These are phyloP conservation scores for Hypoxylon fuscum DNA, from an alignment of 495 filamentous ascomycete species.

Conservation along the genomic window DNA sequence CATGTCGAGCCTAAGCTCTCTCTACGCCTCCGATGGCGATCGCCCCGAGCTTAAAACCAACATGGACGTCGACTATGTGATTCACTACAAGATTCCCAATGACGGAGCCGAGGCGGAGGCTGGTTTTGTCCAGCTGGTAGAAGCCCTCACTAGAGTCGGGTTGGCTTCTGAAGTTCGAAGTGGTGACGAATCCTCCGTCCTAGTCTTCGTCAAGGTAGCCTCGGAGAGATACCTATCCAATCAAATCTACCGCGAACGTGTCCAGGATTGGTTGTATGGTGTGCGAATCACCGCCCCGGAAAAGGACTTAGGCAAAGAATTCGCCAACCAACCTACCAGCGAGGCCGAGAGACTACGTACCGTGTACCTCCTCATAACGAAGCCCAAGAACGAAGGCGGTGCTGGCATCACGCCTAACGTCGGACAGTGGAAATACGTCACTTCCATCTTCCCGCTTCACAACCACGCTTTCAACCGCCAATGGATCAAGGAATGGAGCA, in stretches of 20 bases:
- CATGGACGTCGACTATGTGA: slow-evolving; percentile 86
- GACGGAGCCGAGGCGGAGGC: slow-evolving; percentile 71
- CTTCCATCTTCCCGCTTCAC: slow-evolving; percentile 87
- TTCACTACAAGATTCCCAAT: slow-evolving; percentile 76
- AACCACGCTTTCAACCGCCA: slow-evolving; percentile 85
- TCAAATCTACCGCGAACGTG: slow-evolving; percentile 75
- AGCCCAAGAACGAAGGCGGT: slow-evolving; percentile 81
- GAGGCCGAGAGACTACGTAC: slow-evolving; percentile 90
- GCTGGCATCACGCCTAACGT: slow-evolving; percentile 86
- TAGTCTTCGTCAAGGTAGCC: slow-evolving; percentile 84
- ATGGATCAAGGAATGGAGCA: slow-evolving; percentile 91
- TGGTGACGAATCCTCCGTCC: slow-evolving; percentile 76
- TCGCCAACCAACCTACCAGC: slow-evolving; percentile 74
- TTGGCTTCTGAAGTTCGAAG: slow-evolving; percentile 85
- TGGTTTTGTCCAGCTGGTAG: slow-evolving; percentile 78
- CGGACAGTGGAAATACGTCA: slow-evolving; percentile 86
- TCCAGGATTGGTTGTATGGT: slow-evolving; percentile 96
- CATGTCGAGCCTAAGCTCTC: slow-evolving; percentile 49
- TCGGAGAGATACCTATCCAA: slow-evolving; percentile 68
- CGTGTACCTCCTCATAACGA: slow-evolving; percentile 86
- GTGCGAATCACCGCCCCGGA: slow-evolving; percentile 82
- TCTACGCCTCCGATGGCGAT: slow-evolving; percentile 44
- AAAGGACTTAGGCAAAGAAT: slow-evolving; percentile 69
- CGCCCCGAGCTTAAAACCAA: slow-evolving; percentile 48
- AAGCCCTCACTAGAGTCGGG: slow-evolving; percentile 74